A percentile compares a stretch with the other conserved stretches of the same genome.
phyloP scores from a whole-genome alignment of 768 basidiomycete species.

The Ephemerocybe angulata region DNA sequence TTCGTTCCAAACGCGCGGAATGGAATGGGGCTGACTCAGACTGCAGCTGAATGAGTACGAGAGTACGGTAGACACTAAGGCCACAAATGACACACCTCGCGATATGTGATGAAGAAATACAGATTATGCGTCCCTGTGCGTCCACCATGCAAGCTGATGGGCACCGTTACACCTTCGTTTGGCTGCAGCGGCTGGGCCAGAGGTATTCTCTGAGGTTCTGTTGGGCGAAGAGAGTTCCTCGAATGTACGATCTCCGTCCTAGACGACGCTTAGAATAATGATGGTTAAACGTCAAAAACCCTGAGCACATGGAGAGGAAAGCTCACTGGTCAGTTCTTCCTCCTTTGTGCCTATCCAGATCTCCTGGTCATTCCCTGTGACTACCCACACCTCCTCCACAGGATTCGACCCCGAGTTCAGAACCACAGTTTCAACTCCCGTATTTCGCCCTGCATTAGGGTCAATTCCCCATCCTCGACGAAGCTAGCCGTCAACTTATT shows the following conservation, averaged over 20 bases:
- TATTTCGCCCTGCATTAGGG: slow-evolving; percentile 68
- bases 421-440: slow-evolving; percentile 52
- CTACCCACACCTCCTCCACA: slow-evolving; percentile 70
- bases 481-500: slow-evolving; percentile 62
- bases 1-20: slow-evolving; percentile 49
- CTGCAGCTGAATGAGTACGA: slow-evolving; percentile 30
- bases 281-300: neutral
- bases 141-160: slow-evolving; percentile 10
- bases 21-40: slow-evolving; percentile 48
- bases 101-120: slow-evolving; percentile 37
- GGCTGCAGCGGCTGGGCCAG: slow-evolving; percentile 6
- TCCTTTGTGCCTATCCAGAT: slow-evolving; percentile 46
- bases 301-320: neutral
- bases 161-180: slow-evolving; percentile 6
- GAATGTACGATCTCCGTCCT: slow-evolving; percentile 11
- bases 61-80: slow-evolving; percentile 5
- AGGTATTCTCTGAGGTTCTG: slow-evolving; percentile 11
- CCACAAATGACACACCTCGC: slow-evolving; percentile 48
- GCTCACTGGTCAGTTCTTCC: slow-evolving; percentile 15
- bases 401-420: slow-evolving; percentile 60
- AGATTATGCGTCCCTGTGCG: slow-evolving; percentile 9
- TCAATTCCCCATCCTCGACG: slow-evolving; percentile 47
- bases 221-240: slow-evolving; percentile 8
- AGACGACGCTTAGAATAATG: slow-evolving; percentile 5
- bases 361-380: slow-evolving; percentile 57